Conservation (phyloP, 441 rosid genomes). For the Brassica hybrid region DNA sequence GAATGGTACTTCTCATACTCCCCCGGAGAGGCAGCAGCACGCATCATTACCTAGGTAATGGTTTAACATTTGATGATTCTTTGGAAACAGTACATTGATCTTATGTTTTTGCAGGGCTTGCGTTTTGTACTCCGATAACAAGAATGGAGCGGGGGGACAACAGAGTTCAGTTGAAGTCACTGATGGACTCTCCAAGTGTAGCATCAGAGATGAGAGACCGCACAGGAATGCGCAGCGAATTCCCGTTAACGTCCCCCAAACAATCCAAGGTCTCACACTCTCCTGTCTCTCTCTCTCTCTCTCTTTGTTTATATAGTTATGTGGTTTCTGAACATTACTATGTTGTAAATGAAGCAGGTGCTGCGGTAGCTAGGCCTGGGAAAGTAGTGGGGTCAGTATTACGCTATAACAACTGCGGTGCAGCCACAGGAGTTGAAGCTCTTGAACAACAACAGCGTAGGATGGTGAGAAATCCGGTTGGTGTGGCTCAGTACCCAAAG, state of each 20-base stretch:
- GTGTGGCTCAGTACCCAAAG: conserved; percentile 69
- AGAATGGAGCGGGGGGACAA: conserved; percentile 40
- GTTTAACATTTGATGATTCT: neutral
- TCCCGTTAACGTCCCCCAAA: conserved; percentile 86
- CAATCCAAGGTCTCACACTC: conserved; percentile 72
- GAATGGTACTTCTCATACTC: conserved; percentile 76
- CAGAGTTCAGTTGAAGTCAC: conserved; percentile 65
- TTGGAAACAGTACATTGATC: neutral
- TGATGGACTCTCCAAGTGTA: conserved; percentile 82
- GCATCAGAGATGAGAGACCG: conserved; percentile 80
- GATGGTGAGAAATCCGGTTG: conserved; percentile 69
- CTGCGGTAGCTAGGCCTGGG: conserved; percentile 74
- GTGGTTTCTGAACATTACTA: conserved; percentile 8
- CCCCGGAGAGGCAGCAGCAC: conserved; percentile 93
- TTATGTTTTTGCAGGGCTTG: conserved; percentile 69
- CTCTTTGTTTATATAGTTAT: too few relatives aligned
- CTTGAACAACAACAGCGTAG: conserved; percentile 77
- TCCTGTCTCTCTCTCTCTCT: too few relatives aligned
- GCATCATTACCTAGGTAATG: conserved; percentile 88
- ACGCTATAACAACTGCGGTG: conserved; percentile 75
- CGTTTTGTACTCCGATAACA: conserved; percentile 79
- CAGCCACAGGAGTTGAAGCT: conserved; percentile 63
- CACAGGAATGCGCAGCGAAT: conserved; percentile 69
- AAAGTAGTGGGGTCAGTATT: conserved; percentile 85
- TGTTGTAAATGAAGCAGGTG: conserved; percentile 57